Base-by-base conservation (phyloP, 2,329 filamentous ascomycete species). In the Beauveria australis region DNA sequence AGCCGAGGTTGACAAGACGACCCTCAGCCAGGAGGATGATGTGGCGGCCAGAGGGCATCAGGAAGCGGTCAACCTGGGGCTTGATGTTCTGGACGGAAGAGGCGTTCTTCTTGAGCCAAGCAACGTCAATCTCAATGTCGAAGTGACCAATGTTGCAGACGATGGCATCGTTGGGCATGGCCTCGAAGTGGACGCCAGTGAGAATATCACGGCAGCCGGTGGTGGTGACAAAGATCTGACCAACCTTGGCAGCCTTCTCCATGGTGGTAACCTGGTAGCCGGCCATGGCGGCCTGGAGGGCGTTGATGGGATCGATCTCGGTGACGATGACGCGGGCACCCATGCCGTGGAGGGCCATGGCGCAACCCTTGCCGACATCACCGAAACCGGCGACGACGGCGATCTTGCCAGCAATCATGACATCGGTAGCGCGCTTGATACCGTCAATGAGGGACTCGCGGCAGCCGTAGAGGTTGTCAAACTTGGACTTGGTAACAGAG, bases 61-160 rank as follows among this genome's bases (percentile, higher is more conserved):
- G 82, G 89, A 87, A 99, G 77, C 94, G 92, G 86, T 99, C 94
- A 72, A 99, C 94, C 83, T 99, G 94, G 74, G 94, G 93, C 89
- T 99, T 99, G 87, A 99, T 97, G 88, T 94, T 96, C 83, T 93
- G 89, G 68, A 93, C 89, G 73, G 88, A 92, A 78, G 87, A 85
- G 76, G 93, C 89, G 81, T 96, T 97, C 79, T 87, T 87, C 90
- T 97, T 97, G 79, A 99, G 84, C 94, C 94, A 99, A 68, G 94
- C 94, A 79, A 99, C 94, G 78, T 99, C 94, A 72, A 99, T 99
- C 84, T 99, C 94, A 72, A 97, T 96, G 78, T 99, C 93, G 80
- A 99, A 99, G 85, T 99, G 93, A 76, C 93, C 93, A 81, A 99
- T 99, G 86, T 99, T 99, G 92, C 93, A 97, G 71, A 97, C 93